phyloP scores from a whole-genome alignment of 148 eudicot genomes.

The Arbutus unedo region DNA sequence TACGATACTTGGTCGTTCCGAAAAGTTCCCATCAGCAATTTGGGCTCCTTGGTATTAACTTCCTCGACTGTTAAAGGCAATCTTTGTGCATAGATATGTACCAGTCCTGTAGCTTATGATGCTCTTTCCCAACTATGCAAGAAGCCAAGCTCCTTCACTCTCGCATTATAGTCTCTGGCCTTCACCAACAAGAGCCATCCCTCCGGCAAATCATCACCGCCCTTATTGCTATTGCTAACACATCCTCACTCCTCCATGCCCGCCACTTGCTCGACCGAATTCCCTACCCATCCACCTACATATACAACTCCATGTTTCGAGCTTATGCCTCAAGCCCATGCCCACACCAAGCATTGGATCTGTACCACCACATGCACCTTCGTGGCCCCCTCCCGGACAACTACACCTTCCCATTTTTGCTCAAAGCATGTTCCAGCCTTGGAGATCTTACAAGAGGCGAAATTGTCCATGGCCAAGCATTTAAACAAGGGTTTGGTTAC shows the following conservation, averaged over 20 bases:
- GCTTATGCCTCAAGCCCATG: slow-evolving; percentile 11
- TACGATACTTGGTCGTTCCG: no score
- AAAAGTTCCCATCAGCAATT: no score
- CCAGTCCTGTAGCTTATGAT: not conserved
- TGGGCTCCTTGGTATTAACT: no score
- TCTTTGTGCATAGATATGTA: not conserved
- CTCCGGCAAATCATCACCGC: not conserved
- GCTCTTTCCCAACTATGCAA: not conserved
- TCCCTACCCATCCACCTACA: not conserved
- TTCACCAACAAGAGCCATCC: not conserved
- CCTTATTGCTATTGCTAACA: not conserved
- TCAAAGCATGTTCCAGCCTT: slow-evolving; percentile 7
- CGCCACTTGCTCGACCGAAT: not conserved
- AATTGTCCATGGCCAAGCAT: not conserved
- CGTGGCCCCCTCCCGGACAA: not conserved
- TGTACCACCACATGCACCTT: not conserved
- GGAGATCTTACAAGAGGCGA: not conserved
- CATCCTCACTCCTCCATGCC: not conserved
- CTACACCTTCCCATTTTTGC: slow-evolving; percentile 14
- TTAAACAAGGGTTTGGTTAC: not conserved
- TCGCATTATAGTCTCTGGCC: not conserved
- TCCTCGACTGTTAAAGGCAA: not conserved
- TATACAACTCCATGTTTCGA: slow-evolving; percentile 10
- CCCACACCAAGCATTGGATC: slow-evolving; percentile 5
- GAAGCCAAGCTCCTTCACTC: slow-evolving; percentile 5